phyloP scores from a whole-genome alignment of 495 filamentous ascomycete genomes.

The Talaromyces stipitatus region DNA sequence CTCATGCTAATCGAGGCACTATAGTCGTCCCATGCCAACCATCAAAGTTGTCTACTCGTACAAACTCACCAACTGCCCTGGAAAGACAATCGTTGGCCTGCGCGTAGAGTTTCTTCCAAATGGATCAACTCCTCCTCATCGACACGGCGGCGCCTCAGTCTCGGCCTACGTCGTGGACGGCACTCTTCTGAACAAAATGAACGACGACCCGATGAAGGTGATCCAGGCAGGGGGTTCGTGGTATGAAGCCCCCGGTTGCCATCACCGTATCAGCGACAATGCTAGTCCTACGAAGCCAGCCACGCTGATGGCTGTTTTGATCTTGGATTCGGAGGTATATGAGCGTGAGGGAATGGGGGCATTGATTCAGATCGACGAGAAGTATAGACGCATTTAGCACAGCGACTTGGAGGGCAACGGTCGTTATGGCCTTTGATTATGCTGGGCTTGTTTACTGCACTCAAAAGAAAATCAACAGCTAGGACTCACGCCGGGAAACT shows the following conservation, averaged over 20 bases:
- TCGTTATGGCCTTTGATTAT: too few relatives aligned
- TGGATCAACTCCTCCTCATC: conserved; percentile 33
- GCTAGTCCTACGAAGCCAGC: conserved; percentile 25
- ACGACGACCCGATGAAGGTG: conserved; percentile 22
- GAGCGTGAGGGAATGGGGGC: conserved; percentile 20
- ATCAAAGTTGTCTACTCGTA: conserved; percentile 22
- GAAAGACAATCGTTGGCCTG: conserved; percentile 25
- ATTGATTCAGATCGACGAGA: conserved; percentile 23
- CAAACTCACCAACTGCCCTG: conserved; percentile 24
- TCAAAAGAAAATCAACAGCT: too few relatives aligned
- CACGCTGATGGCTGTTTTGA: conserved; percentile 19
- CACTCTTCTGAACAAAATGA: conserved; percentile 33
- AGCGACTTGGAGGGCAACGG: too few relatives aligned
- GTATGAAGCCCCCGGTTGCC: conserved; percentile 38
- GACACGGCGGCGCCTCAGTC: conserved; percentile 28
- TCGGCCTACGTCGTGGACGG: conserved; percentile 25
- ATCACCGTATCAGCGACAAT: conserved; percentile 35
- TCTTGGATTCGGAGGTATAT: conserved; percentile 25
- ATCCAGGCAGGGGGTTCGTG: conserved; percentile 21
- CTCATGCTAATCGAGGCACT: not conserved
- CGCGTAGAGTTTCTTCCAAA: conserved; percentile 28
- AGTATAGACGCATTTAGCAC: too few relatives aligned
- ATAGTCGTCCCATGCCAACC: conserved; percentile 20
- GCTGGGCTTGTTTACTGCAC: too few relatives aligned
- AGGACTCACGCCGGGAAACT: too few relatives aligned